Evolutionary conservation across 1,139 yeast species (phyloP).

Genomic region (Diutina neorugosa): DNA sequence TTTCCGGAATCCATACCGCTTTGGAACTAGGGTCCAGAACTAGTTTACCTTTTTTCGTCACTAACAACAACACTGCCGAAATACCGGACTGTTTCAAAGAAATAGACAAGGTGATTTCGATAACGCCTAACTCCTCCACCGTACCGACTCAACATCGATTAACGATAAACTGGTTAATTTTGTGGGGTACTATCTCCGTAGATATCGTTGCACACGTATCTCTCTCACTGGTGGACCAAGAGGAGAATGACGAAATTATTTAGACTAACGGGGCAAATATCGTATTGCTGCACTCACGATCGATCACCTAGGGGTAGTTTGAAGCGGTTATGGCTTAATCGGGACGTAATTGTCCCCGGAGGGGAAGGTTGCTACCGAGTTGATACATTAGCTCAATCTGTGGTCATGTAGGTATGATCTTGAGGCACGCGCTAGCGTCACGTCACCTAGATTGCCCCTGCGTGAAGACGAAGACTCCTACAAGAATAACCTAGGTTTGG

Average conservation of each 20-base stretch:
- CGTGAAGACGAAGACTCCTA: not conserved
- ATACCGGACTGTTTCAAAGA: not conserved
- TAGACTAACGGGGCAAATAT: too few relatives aligned
- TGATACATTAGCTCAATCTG: not conserved
- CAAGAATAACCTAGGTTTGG: not conserved
- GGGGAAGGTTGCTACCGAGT: not conserved
- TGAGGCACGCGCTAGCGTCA: not conserved
- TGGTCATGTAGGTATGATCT: not conserved
- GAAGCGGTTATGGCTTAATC: not conserved
- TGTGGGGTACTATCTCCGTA: too few relatives aligned
- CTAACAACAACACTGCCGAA: not conserved
- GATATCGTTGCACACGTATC: too few relatives aligned
- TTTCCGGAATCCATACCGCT: not conserved
- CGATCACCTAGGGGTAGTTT: not conserved
- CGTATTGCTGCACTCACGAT: not conserved
- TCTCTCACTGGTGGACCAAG: too few relatives aligned
- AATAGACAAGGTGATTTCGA: too few relatives aligned
- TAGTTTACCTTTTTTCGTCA: too few relatives aligned
- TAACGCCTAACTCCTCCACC: too few relatives aligned
- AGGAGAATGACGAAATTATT: too few relatives aligned
- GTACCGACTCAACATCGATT: too few relatives aligned
- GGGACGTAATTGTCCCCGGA: not conserved
- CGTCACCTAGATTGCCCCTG: not conserved
- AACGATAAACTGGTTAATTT: too few relatives aligned
- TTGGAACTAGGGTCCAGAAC: not conserved